A percentile compares a stretch with the other conserved stretches of the same genome.
Conservation (phyloP, 2,329 filamentous ascomycete genomes). For the Cryphonectria parasitica region DNA sequence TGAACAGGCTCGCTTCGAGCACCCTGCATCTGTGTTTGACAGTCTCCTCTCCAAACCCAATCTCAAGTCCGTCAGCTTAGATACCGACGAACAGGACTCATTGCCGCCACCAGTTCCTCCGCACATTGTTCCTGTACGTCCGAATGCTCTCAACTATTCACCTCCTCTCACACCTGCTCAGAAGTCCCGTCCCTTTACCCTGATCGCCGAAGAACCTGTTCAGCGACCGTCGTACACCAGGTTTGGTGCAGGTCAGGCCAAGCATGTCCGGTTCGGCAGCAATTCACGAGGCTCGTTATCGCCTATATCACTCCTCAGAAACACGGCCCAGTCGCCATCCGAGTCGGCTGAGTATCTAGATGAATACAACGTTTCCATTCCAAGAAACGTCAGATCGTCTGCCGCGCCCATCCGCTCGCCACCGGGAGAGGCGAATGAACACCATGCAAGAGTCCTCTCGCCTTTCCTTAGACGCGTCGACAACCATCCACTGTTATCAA, state of each 20-base stretch:
- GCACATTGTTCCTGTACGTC: constrained; percentile 7
- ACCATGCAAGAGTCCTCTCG: not conserved
- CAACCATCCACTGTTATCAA: not conserved
- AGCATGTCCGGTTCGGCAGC: constrained; percentile 23
- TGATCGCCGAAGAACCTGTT: constrained; percentile 26
- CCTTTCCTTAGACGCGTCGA: not conserved
- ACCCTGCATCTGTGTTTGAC: constrained; percentile 23
- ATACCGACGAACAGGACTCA: not conserved
- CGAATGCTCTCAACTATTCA: not conserved
- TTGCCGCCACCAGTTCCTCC: constrained; percentile 18
- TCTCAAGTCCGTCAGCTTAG: not conserved
- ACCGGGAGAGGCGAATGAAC: not conserved
- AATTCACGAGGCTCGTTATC: not conserved
- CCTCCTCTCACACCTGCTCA: constrained; percentile 8
- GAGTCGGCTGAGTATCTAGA: constrained; percentile 43
- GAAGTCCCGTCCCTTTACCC: constrained; percentile 19
- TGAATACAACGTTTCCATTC: constrained; percentile 33
- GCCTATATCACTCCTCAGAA: not conserved
- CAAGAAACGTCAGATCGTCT: not conserved
- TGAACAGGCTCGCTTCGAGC: not conserved
- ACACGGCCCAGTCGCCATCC: constrained; percentile 19
- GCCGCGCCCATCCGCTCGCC: not conserved
- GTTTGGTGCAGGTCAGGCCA: constrained; percentile 8
- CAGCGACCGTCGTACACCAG: constrained; percentile 20
- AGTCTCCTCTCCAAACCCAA: constrained; percentile 18